These are phyloP conservation scores for Tetrahymena elliotti DNA, from an alignment of 73 alveolate species.

Conservation along the genomic window DNA sequence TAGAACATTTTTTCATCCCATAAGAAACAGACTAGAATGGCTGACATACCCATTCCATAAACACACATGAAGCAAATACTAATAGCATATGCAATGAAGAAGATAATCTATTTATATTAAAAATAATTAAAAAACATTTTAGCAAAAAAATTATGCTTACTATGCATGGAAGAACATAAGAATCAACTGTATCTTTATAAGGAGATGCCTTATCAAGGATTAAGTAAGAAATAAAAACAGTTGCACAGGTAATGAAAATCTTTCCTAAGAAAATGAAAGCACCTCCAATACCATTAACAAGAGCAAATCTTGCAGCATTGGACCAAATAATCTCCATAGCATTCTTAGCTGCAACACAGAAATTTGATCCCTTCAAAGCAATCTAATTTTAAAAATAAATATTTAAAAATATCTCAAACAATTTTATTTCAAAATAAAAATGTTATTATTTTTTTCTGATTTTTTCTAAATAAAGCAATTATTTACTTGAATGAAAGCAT, in stretches of 20 bases:
- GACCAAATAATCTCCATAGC: slow-evolving; percentile 86
- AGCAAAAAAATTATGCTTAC: not conserved
- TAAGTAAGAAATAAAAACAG: slow-evolving; percentile 75
- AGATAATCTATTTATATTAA: slow-evolving; percentile 40
- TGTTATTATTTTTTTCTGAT: too few species aligned
- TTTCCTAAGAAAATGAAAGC: slow-evolving; percentile 87
- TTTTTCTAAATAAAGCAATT: not conserved
- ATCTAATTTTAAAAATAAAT: slow-evolving; percentile 3
- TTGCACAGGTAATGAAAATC: slow-evolving; percentile 65
- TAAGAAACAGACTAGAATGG: slow-evolving; percentile 70
- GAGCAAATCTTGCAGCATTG: slow-evolving; percentile 92
- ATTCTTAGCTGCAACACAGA: slow-evolving; percentile 94
- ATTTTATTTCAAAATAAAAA: not conserved
- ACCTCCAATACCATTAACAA: slow-evolving; percentile 80
- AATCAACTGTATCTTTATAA: slow-evolving; percentile 53
- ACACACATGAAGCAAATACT: slow-evolving; percentile 71
- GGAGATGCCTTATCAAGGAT: slow-evolving; percentile 56
- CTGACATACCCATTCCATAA: slow-evolving; percentile 81
- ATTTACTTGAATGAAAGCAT: slow-evolving; percentile 74
- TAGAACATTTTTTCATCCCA: slow-evolving; percentile 75
- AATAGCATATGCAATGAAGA: slow-evolving; percentile 61
- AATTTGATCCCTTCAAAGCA: slow-evolving; percentile 87
- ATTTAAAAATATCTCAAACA: too few species aligned
- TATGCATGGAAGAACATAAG: slow-evolving; percentile 68
- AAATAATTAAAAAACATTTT: not conserved